Evolutionary conservation across 2,329 filamentous ascomycete genomes (phyloP), one percentile per base, ranked within the genome.

Genomic region (Bretziella fagacearum): DNA sequence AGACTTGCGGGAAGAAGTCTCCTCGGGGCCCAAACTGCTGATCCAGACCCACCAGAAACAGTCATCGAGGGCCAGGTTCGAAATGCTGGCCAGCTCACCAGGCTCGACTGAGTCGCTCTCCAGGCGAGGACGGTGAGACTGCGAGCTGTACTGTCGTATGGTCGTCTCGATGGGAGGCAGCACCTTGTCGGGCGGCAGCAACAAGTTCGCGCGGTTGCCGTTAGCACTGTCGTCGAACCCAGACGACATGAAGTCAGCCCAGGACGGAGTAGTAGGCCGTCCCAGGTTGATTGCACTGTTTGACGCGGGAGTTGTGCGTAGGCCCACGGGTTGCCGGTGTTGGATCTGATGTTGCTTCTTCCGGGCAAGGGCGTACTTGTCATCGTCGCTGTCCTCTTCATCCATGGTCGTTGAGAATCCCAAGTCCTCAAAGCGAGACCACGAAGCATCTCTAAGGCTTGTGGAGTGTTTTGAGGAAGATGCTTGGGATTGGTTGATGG

Each of bases 41-140:
- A 98, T 96, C 91, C 91, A 98, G 3, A 96, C 91, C 89, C 91
- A 96, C 91, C 91, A 98, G 62, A 98, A 98, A 1, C 86, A 81
- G 60, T 96, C 89, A 56, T 98, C 91, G 4, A 98, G 69, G 52
- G 91, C 80, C 49, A 96, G 74, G 30, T 73, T 73, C 20, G 75
- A 82, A 57, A 98, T 94, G 59, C 86, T 96, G 25, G 91, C 91
- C 49, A 98, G 71, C 68, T 98, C 91, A 44, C 86, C 91, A 0
- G 89, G 91, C 53, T 95, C 86, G 0, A 95, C 68, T 33, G 75
- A 68, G 46, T 83, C 77, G 11, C 70, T 71, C 53, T 86, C 79
- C n/a, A 84, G 65, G 50, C 77, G 73, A 36, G 81, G 77, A 47
- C 70, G 72, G 59, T 93, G 84, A 1, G 85, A 93, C 60, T 93